Percentiles rank a stretch among this genome's conserved stretches.
Conservation (phyloP, 2,329 filamentous ascomycete species). For the Scedosporium minutisporum region DNA sequence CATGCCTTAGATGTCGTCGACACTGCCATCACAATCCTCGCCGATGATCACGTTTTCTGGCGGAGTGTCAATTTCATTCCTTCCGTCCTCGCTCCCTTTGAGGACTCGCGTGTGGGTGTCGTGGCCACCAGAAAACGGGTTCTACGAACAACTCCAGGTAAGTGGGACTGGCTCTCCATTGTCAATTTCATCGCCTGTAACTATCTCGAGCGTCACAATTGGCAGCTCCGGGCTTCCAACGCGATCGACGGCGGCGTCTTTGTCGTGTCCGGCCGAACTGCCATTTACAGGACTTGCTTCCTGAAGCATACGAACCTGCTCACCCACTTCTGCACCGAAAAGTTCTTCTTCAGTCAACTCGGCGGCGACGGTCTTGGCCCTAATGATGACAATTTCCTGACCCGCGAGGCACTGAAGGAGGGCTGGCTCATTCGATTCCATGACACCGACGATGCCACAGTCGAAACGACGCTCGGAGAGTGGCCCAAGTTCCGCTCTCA, state of each 20-base stretch:
- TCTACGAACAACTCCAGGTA: constrained; percentile 22
- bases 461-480: constrained; percentile 44
- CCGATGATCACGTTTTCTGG: constrained; percentile 48
- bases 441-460: constrained; percentile 31
- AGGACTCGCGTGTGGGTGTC: constrained; percentile 36
- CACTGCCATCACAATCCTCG: constrained; percentile 33
- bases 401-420: constrained; percentile 38
- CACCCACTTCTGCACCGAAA: constrained; percentile 35
- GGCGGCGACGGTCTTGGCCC: constrained; percentile 26
- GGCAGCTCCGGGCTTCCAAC: constrained; percentile 46
- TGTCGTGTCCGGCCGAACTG: constrained; percentile 47
- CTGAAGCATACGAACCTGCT: constrained; percentile 33
- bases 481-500: constrained; percentile 41
- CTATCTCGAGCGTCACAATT: constrained; percentile 55
- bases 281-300: constrained; percentile 39
- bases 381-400: constrained; percentile 56
- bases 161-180: constrained; percentile 21
- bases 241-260: constrained; percentile 49
- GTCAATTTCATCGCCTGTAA: constrained; percentile 47
- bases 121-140: constrained; percentile 49
- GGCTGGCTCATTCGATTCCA: constrained; percentile 48
- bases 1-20: constrained; percentile 24
- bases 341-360: constrained; percentile 31
- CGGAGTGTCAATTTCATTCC: constrained; percentile 26
- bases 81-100: constrained; percentile 31